Evolutionary conservation across 1,139 yeast species (phyloP), one percentile per base, ranked within the genome.

Genomic region (Geotrichum phurueaensis): DNA sequence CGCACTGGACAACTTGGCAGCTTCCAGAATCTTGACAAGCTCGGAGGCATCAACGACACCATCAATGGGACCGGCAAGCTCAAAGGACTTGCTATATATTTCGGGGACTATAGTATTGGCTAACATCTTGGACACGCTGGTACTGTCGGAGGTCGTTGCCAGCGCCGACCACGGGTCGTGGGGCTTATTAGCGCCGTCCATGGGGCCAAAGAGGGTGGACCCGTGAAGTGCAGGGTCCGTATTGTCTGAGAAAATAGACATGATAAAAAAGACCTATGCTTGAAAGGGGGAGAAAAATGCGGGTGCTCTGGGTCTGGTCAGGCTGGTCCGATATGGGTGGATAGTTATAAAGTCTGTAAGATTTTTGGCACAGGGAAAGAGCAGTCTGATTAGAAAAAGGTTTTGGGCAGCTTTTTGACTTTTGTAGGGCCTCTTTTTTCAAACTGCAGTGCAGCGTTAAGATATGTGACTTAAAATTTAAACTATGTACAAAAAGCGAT

Each of bases 111-210:
- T 51, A 18, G 51, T 29, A 43, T 60, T 59, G 54, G 49, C 60
- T 23, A 64, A 61, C 49, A 64, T 54, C 4, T 60, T 53, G 43
- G 69, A 63, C 39, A 67, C 56, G 25, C 58, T 60, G 18, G 62
- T 64, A 50, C 59, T 63, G 27, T 47, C 36, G n/a, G 61, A 57
- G 9, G 58, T 59, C 12, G 61, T 52, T 22, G 68, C 64, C 29
- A 59, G 47, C 20, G 67, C 62, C 2, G 69, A 61, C 73, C 73
- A 71, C 13, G 72, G 73, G 58, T 71, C 73, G n/a, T 59, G 48
- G 10, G 66, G 69, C 18, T 60, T 56, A 1, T 58, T 53, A 15
- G 31, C n/a, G 13, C 36, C 25, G 54, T 50, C 54, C 20, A 22
- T 48, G 39, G 23, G 13, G 50, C 53, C 54, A 29, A 56, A 56